Evolutionary conservation across 1,284 basidiomycete species (phyloP), one percentile per base, ranked within the genome.

Genomic region (Taiwanofungus camphoratus): DNA sequence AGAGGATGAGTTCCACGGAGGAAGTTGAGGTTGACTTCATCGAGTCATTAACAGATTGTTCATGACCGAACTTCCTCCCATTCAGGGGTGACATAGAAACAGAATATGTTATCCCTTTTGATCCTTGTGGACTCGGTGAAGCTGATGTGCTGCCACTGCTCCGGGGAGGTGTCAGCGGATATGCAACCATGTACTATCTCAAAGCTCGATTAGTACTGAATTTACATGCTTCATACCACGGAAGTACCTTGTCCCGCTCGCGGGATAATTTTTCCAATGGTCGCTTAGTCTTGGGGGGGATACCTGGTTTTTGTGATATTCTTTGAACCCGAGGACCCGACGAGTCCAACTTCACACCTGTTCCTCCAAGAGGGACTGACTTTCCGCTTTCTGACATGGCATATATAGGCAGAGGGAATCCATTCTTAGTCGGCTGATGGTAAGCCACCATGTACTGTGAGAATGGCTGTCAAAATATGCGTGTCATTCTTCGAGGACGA

Each of bases 1-100:
- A 58, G 13, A 82, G 66, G 24, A 82, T 62, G 3, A 64, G 55
- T 29, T 74, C 73, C 18, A 82, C 57, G n/a, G 67, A 62, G 22
- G 67, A 63, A n/a, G 57, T 61, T 19, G 63, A 63, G 6, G 61
- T 54, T 22, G 61, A 61, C 33, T 52, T 55, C 43, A 39, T 38
- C 33, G 48, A 29, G 15, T 43, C 42, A 9, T 39, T 45, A 5
- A 41, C 42, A 8, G 43, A 42, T 3, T 46, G 34, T 11, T 46
- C 47, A n/a, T 46, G 46, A n/a, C 52, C 39, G 32, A 49, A 50
- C 20, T 49, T 42, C 20, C 45, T 37, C 30, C 13, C 37, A 26
- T 51, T 46, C 20, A 48, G 27, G 3, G 58, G 47, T 4, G 60
- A 55, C 29, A 42, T 36, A n/a, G n/a, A n/a, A n/a, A n/a, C n/a